Base-by-base conservation (phyloP, 768 basidiomycete genomes). In the Termitomyces sp. region DNA sequence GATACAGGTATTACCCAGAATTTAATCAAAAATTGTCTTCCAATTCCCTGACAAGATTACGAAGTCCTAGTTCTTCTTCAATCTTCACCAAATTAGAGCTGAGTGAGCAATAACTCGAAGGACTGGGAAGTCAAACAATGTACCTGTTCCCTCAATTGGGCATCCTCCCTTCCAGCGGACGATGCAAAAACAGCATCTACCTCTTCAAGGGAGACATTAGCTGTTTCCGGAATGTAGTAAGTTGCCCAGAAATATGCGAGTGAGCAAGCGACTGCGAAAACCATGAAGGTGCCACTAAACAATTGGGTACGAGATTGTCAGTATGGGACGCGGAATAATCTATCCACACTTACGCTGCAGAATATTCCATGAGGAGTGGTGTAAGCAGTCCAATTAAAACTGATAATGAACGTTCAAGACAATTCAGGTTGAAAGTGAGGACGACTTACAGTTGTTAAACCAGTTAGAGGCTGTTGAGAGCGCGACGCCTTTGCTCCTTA, bases 401-500 rank as follows among this genome's bases (percentile, higher is more conserved):
- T 92, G 52, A 10, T 5, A n/a, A 20, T 6, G n/a, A 12, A 39
- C 18, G 13, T 52, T n/a, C 3, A 8, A 39, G 13, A 52, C 50
- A 32, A 36, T 34, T 36, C 0, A 12, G 22, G 29, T 37, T 27
- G 13, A 20, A 49, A 37, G 46, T 18, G 5, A 49, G 46, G 48
- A 42, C 10, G 20, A 69, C 79, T 1, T 50, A 86, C 87, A 93
- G 58, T 93, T 93, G 65, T 92, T 92, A 26, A 82, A 63, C 91
- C 91, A 93, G 62, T 90, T 90, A n/a, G 87, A 89, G 3, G 90
- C 87, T 2, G 92, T 93, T 20, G 90, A 85, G 22, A 95, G 64
- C 24, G 91, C 83, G 5, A 94, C 92, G 48, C 93, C 93, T 66
- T 86, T 86, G 62, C 88, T 87, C 60, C 92, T 78, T 72, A 90